A percentile compares a stretch with the other conserved stretches of the same genome.
Conservation (phyloP, 2,329 filamentous ascomycete genomes). For the Scopulariopsis brevicaulis region DNA sequence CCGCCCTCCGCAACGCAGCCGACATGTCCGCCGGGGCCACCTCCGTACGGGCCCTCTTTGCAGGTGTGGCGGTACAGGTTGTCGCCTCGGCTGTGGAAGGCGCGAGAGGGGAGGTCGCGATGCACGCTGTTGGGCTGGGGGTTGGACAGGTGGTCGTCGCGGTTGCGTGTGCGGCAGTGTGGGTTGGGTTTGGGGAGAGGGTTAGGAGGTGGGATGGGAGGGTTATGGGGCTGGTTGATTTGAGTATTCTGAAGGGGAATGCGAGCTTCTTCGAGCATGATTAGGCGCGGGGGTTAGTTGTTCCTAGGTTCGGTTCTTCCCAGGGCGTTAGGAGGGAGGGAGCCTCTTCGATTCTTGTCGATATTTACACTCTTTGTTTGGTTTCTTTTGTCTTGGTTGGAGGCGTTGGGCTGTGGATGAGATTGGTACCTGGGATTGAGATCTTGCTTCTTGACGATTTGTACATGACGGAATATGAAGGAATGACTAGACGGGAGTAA, state of each 20-base stretch:
- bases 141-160: conserved; percentile 28
- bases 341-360: background rate
- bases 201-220: conserved; percentile 31
- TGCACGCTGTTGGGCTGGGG: conserved; percentile 26
- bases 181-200: conserved; percentile 28
- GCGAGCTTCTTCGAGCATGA: conserved; percentile 35
- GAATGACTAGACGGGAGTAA: background rate
- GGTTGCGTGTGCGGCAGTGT: conserved; percentile 18
- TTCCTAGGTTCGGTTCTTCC: background rate
- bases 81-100: conserved; percentile 13
- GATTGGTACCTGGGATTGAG: background rate
- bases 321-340: background rate
- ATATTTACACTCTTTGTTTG: background rate
- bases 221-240: conserved; percentile 33
- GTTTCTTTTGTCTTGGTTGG: background rate
- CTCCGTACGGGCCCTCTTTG: conserved; percentile 26
- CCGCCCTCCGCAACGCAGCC: conserved; percentile 30
- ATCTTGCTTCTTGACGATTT: background rate
- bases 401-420: background rate
- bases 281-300: background rate
- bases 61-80: conserved; percentile 27
- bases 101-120: conserved; percentile 20
- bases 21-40: conserved; percentile 35
- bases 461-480: background rate
- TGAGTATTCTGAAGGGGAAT: conserved; percentile 27